Percentiles rank a stretch among this genome's conserved stretches.
phyloP scores from a whole-genome alignment of 345 rosid species.

The Firmiana major region DNA sequence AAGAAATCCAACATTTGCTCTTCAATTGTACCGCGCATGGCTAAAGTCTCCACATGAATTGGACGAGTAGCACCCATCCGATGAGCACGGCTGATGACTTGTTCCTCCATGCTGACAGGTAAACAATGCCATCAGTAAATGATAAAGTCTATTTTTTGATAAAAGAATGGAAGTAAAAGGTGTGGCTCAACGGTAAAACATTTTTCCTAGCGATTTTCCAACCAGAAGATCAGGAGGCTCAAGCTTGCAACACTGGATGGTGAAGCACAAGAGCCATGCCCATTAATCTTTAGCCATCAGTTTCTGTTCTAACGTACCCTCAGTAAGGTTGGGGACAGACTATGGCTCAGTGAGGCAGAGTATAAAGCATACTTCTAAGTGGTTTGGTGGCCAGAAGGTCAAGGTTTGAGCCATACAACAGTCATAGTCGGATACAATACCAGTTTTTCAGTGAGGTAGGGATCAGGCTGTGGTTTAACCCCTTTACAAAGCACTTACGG shows the following conservation, averaged over 20 bases:
- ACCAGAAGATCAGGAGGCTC: neutral
- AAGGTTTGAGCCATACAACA: neutral
- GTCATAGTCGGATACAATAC: neutral
- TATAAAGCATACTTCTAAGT: neutral
- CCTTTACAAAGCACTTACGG: neutral
- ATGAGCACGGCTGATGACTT: constrained; percentile 91
- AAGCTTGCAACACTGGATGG: neutral
- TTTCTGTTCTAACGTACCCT: neutral
- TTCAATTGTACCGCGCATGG: constrained; percentile 91
- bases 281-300: neutral
- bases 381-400: constrained; percentile 1
- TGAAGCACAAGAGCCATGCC: neutral
- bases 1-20: constrained; percentile 87
- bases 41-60: constrained; percentile 76
- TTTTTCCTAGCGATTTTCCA: neutral
- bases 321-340: neutral
- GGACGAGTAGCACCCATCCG: constrained; percentile 93
- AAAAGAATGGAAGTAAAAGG: neutral
- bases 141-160: neutral
- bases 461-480: neutral
- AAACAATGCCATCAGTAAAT: constrained; percentile 1
- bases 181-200: neutral
- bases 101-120: constrained; percentile 78
- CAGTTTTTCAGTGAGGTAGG: neutral
- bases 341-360: neutral